Evolutionary conservation across 2,329 filamentous ascomycete genomes (phyloP).

Genomic region (Apiospora marii): DNA sequence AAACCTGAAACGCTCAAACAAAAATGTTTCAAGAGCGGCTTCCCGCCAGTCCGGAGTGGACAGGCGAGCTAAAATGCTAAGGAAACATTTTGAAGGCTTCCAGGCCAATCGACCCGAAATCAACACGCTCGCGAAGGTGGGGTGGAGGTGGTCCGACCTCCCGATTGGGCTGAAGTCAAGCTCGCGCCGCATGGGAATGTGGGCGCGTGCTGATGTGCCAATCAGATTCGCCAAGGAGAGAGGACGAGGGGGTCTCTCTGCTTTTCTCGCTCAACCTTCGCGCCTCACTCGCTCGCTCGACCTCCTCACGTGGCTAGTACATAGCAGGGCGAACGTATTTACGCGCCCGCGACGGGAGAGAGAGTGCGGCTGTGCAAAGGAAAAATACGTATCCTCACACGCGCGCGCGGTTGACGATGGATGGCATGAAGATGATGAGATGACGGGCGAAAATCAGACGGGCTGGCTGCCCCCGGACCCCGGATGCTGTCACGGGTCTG

Average conservation of each 20-base stretch:
- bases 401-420: conserved; percentile 5
- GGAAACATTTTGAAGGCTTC: conserved; percentile 4
- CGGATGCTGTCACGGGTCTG: conserved; percentile 20
- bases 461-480: conserved; percentile 19
- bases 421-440: conserved; percentile 16
- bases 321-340: neutral
- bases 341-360: conserved; percentile 12
- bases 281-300: conserved; percentile 9
- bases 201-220: conserved; percentile 27
- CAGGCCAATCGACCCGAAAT: conserved; percentile 31
- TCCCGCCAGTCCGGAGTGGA: conserved; percentile 12
- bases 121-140: conserved; percentile 28
- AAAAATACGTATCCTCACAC: neutral
- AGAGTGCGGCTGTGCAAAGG: conserved; percentile 8
- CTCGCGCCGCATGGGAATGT: conserved; percentile 24
- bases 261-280: neutral
- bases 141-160: neutral
- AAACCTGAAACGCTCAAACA: conserved; percentile 22
- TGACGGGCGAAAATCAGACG: conserved; percentile 15
- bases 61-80: conserved; percentile 2
- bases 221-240: conserved; percentile 16
- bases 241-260: neutral
- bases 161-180: conserved; percentile 28
- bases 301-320: conserved; percentile 16
- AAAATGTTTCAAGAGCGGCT: conserved; percentile 13